Percentiles rank a stretch among this genome's conserved stretches.
These are phyloP conservation scores for Nadsonia fulvescens DNA, from an alignment of 805 yeast species.

Conservation along the genomic window DNA sequence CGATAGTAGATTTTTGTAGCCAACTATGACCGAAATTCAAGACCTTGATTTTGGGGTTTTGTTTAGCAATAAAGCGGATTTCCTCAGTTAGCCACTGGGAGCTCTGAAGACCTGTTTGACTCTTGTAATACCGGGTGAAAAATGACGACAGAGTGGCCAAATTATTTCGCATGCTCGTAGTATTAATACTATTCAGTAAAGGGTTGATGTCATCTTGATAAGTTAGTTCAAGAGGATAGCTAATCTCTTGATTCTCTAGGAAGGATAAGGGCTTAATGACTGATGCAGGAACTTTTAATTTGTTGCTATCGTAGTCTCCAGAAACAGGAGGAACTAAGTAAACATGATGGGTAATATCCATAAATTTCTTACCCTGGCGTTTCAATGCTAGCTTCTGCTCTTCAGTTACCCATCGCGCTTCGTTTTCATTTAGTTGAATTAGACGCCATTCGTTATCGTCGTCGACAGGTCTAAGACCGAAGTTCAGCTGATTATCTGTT, in stretches of 20 bases:
- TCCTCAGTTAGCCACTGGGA: conserved; percentile 49
- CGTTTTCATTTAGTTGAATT: conserved; percentile 3
- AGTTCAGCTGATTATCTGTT: too few species aligned
- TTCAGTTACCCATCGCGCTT: conserved; percentile 20
- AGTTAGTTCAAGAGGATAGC: conserved; percentile 33
- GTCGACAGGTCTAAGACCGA: too few species aligned
- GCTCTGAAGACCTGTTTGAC: conserved; percentile 49
- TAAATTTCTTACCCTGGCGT: conserved; percentile 32
- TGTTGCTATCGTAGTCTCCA: conserved; percentile 2
- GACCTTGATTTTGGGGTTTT: conserved; percentile 25
- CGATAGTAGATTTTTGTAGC: conserved; percentile 64
- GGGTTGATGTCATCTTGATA: conserved; percentile 23
- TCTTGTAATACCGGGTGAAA: conserved; percentile 59
- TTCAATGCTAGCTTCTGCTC: conserved; percentile 27
- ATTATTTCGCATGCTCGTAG: conserved; percentile 29
- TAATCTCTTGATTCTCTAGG: too few species aligned
- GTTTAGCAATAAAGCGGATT: conserved; percentile 19
- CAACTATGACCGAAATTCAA: conserved; percentile 46
- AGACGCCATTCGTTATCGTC: conserved; percentile 6
- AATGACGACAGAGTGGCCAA: conserved; percentile 51
- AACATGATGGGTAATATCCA: conserved; percentile 41
- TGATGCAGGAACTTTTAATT: conserved; percentile 6
- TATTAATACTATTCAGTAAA: conserved; percentile 28
- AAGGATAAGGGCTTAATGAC: too few species aligned
- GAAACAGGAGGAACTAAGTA: conserved; percentile 3